Base-by-base conservation (phyloP, 2,329 filamentous ascomycete species). In the Gnomoniopsis sp. region DNA sequence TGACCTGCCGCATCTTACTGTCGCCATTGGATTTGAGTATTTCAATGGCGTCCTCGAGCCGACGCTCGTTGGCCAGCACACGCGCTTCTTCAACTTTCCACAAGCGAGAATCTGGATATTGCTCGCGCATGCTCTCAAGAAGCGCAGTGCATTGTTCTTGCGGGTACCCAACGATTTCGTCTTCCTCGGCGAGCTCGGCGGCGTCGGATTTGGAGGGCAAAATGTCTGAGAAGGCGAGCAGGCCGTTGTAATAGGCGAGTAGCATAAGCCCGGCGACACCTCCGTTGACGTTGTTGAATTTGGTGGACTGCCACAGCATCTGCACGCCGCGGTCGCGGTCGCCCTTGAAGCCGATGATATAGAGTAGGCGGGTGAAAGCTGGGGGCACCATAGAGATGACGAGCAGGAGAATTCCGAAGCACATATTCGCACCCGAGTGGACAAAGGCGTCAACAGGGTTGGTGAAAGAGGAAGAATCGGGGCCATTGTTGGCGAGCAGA, bases 351-450 rank as follows among this genome's bases (percentile, higher is more conserved):
- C 95, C 95, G 33, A 97, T 89, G 46, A 98, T 88, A 60, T 88
- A 90, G 3, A 98, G 80, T 1, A 99, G 82, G 57, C 86, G 89
- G n/a, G 85, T 88, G 72, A 98, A 96, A 0, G 93, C 86, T 0
- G 95, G 95, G 0, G 95, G 96, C 0, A 98, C 87, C 77, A 98
- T 89, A 14, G 91, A 96, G n/a, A 98, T 87, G 55, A 98, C 80
- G 1, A 98, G 80, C 15, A 96, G 81, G 1, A 98, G 76, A 34
- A 96, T 82, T 3, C 95, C 95, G 67, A 93, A 97, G 72, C 92
- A 96, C 72, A 97, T 88, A 69, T 90, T 95, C 6, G 88, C 85
- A 11, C 92, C 93, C 0, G 91, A 93, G 71, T 96, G 91, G 41
- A 97, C 87, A 70, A 97, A 99, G 22, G 88, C 75, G 71, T 98